Percentiles rank a stretch among this genome's conserved stretches.
phyloP scores from a whole-genome alignment of 805 yeast genomes.

The Cyberlindnera euphorbiae region DNA sequence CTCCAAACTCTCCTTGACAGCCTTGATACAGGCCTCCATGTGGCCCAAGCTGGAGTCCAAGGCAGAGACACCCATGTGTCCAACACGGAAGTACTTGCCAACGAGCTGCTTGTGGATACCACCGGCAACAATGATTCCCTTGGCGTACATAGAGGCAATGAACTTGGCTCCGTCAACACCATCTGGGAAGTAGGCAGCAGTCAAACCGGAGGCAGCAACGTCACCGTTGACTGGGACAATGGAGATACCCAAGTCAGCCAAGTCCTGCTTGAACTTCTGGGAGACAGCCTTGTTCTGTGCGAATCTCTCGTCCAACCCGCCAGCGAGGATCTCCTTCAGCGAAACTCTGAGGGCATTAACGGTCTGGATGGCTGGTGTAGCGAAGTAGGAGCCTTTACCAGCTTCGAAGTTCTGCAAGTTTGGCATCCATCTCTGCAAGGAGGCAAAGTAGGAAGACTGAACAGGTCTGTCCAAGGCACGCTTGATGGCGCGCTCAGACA shows the following conservation, averaged over 20 bases:
- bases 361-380: slow-evolving; percentile 94
- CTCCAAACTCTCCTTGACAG: slow-evolving; percentile 39
- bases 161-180: slow-evolving; percentile 66
- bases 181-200: slow-evolving; percentile 81
- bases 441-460: slow-evolving; percentile 50
- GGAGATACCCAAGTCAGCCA: slow-evolving; percentile 55
- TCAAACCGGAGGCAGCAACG: slow-evolving; percentile 81
- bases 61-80: slow-evolving; percentile 91
- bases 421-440: slow-evolving; percentile 82
- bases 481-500: slow-evolving; percentile 69
- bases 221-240: slow-evolving; percentile 53
- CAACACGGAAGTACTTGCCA: slow-evolving; percentile 83
- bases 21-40: slow-evolving; percentile 43
- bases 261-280: slow-evolving; percentile 53
- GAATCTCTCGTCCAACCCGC: slow-evolving; percentile 55
- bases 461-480: slow-evolving; percentile 50
- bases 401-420: slow-evolving; percentile 81
- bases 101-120: slow-evolving; percentile 82
- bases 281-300: slow-evolving; percentile 60
- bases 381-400: slow-evolving; percentile 80
- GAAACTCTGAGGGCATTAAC: slow-evolving; percentile 78
- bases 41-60: slow-evolving; percentile 51
- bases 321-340: slow-evolving; percentile 60
- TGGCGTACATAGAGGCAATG: slow-evolving; percentile 47
- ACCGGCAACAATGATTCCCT: slow-evolving; percentile 79